phyloP scores from a whole-genome alignment of 495 filamentous ascomycete genomes.

The Hypomontagnella monticulosa region DNA sequence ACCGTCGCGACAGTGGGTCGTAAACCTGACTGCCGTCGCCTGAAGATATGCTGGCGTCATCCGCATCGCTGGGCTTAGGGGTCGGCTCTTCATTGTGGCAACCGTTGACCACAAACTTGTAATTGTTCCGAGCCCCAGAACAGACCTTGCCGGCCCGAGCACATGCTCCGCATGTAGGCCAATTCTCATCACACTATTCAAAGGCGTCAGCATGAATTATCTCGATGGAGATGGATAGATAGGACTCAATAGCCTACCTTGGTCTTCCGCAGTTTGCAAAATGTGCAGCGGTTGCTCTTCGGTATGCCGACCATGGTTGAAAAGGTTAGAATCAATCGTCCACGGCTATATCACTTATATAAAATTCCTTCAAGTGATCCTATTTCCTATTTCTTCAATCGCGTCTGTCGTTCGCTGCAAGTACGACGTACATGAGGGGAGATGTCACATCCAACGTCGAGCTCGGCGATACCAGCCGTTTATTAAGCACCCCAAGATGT shows the following conservation, averaged over 20 bases:
- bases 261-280: constrained; percentile 45
- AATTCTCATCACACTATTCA: constrained; percentile 54
- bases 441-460: constrained; percentile 9
- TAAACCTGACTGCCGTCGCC: constrained; percentile 5
- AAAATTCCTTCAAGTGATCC: neutral
- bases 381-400: neutral
- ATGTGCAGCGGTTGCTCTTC: constrained; percentile 45
- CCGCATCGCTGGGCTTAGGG: constrained; percentile 14
- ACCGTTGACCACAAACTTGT: constrained; percentile 48
- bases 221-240: neutral
- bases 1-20: constrained; percentile 14
- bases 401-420: constrained; percentile 7
- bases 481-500: constrained; percentile 30
- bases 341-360: constrained; percentile 3
- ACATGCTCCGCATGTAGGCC: constrained; percentile 54
- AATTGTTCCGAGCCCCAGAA: constrained; percentile 43
- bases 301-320: constrained; percentile 44
- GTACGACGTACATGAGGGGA: constrained; percentile 20
- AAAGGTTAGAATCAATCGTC: neutral
- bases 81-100: constrained; percentile 38
- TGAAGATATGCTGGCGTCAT: constrained; percentile 17
- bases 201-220: constrained; percentile 4
- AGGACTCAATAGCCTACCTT: constrained; percentile 27
- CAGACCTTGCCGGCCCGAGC: constrained; percentile 49
- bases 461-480: constrained; percentile 16